These are phyloP conservation scores for Penicillium fimorum DNA, from an alignment of 495 filamentous ascomycete genomes.

Conservation along the genomic window DNA sequence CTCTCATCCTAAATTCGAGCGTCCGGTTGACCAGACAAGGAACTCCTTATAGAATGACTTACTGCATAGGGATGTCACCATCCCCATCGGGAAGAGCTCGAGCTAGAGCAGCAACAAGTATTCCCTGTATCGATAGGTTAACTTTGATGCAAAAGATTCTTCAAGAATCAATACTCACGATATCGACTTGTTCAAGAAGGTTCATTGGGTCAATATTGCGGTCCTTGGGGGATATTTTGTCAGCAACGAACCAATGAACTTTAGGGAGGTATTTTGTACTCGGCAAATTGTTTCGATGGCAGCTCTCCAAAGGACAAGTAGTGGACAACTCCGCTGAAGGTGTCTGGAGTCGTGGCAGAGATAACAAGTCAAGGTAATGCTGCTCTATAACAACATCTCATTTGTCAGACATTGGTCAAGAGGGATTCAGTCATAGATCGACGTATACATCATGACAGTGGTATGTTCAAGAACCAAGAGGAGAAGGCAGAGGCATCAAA, in stretches of 20 bases:
- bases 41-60: not conserved
- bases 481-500: not conserved
- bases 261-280: not conserved
- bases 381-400: not conserved
- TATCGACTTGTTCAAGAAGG: not conserved
- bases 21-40: not conserved
- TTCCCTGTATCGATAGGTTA: not conserved
- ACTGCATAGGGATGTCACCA: conserved; percentile 1
- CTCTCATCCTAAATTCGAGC: not conserved
- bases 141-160: not conserved
- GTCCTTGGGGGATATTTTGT: not conserved
- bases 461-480: not conserved
- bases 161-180: not conserved
- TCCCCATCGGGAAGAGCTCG: not conserved
- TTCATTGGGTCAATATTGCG: not conserved
- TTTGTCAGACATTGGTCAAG: not conserved
- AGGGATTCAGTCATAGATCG: not conserved
- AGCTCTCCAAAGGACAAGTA: not conserved
- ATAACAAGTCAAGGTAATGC: not conserved
- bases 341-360: conserved; percentile 1
- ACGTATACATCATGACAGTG: not conserved
- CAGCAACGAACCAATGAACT: not conserved
- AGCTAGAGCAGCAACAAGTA: not conserved
- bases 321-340: not conserved
- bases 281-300: not conserved